Percentiles rank a stretch among this genome's conserved stretches.
Conservation (phyloP, 768 basidiomycete genomes). For the Leccinum disarticulatum region DNA sequence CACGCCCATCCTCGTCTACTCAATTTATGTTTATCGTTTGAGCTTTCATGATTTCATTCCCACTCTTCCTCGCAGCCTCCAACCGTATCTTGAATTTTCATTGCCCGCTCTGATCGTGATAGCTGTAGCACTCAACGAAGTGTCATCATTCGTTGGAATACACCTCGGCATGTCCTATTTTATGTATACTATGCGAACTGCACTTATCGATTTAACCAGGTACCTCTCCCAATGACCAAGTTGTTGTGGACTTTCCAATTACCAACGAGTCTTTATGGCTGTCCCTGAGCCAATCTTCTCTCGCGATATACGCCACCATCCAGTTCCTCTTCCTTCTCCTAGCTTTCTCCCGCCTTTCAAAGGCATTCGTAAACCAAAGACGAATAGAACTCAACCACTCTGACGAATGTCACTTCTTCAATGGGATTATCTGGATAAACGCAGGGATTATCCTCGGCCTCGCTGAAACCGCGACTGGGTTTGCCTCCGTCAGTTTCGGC, state of each 20-base stretch:
- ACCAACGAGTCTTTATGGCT: slow-evolving; percentile 43
- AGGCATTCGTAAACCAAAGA: slow-evolving; percentile 50
- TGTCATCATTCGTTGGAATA: slow-evolving; percentile 65
- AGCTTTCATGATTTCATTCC: slow-evolving; percentile 50
- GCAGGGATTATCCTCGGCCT: slow-evolving; percentile 60
- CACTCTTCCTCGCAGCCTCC: slow-evolving; percentile 50
- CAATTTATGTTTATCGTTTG: slow-evolving; percentile 59
- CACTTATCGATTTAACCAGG: slow-evolving; percentile 11
- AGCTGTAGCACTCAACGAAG: slow-evolving; percentile 53
- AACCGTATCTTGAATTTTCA: slow-evolving; percentile 41
- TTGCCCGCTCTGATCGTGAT: slow-evolving; percentile 56
- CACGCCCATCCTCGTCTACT: slow-evolving; percentile 64
- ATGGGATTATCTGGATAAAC: slow-evolving; percentile 68
- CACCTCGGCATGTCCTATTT: slow-evolving; percentile 46
- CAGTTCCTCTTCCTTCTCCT: slow-evolving; percentile 61
- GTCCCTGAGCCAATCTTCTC: slow-evolving; percentile 59
- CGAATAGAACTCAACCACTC: slow-evolving; percentile 46
- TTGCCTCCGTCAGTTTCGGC: slow-evolving; percentile 53
- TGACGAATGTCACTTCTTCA: slow-evolving; percentile 49
- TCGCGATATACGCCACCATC: slow-evolving; percentile 56
- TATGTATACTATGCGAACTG: not conserved
- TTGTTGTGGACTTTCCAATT: slow-evolving; percentile 44
- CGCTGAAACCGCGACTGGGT: slow-evolving; percentile 65
- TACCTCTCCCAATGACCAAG: slow-evolving; percentile 4
- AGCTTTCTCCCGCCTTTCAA: slow-evolving; percentile 56